Base-by-base conservation (phyloP, 2,329 filamentous ascomycete genomes). In the Bertia moriformis region DNA sequence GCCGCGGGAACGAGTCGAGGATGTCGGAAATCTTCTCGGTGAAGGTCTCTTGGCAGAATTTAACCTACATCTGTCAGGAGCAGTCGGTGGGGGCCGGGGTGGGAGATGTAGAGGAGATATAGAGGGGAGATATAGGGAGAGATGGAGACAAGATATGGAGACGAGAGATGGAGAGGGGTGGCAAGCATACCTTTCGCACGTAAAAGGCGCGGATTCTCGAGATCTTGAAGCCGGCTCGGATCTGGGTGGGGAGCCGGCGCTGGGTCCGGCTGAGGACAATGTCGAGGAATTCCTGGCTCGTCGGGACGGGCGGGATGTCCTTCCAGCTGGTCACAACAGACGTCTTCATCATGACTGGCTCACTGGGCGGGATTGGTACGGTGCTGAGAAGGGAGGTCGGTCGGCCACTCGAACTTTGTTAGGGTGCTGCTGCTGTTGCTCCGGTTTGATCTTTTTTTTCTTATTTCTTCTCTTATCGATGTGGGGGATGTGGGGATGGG, bases 31-130 rank as follows among this genome's bases (percentile, higher is more conserved):
- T 78, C 65, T 96, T 96, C 60, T 98, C 91, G 47, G 79, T 78
- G 61, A 95, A 95, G 32, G 89, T 96, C 65, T 98, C 91, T 55
- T 89, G 81, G 4, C 91, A 95, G 64, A 88, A 98, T 64, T 95
- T 96, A 71, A 27, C 22, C 22, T 27, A n/a, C n/a, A 27, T 27
- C 22, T 7, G 22, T 27, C 22, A 27, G 22, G 7, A 27, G 22
- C 22, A 10, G 22, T n/a, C n/a, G 22, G n/a, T n/a, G n/a, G n/a
- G n/a, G n/a, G n/a, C n/a, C n/a, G n/a, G n/a, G n/a, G n/a, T n/a
- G n/a, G n/a, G n/a, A n/a, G n/a, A n/a, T n/a, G n/a, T n/a, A n/a
- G n/a, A n/a, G n/a, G n/a, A n/a, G n/a, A n/a, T n/a, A n/a, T n/a
- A n/a, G n/a, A n/a, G n/a, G n/a, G n/a, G n/a, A n/a, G n/a, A n/a